Base-by-base conservation (phyloP, 495 filamentous ascomycete genomes). In the Neurospora sp. region DNA sequence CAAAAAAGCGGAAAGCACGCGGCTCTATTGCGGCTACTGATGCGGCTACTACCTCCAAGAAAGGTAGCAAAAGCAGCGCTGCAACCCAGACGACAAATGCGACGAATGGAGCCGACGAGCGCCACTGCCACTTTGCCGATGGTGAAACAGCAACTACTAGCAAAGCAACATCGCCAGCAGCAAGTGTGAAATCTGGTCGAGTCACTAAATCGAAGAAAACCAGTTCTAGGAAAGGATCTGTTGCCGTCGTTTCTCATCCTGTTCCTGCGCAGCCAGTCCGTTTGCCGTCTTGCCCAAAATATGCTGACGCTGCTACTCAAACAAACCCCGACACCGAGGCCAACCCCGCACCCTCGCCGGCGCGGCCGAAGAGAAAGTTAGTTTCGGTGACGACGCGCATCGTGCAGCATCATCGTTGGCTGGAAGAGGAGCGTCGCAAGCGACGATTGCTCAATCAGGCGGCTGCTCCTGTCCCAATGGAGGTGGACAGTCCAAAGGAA, bases 1-100 rank as follows among this genome's bases (percentile, higher is more conserved):
- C 72, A 48, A 74, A 87, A 72, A 89, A 90, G 81, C 86, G 87
- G 80, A 91, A 91, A 76, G 53, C 53, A 37, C 83, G 89, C 61
- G 80, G 82, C 14, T 90, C 88, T 6, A 89, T 87, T 73, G 89
- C 88, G 5, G 86, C 88, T 16, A 77, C 75, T 35, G 72, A 75
- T 9, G 71, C 79, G 5, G 86, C 88, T 16, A 77, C 75, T 35
- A 72, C 75, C 10, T 71, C 79, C 3, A 82, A 81, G 41, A 84
- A 84, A 53, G 83, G 83, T 0, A 82, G 82, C 27, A 76, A 81
- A 65, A 70, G 78, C 20, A 76, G 76, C 16, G 77, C 82, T 0
- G 75, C 78, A 8, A 79, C 77, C 35, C 79, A 82, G 48, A 79
- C 82, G 1, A 76, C 79, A 27, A 78, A 77, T 22, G 70, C 77